phyloP scores from a whole-genome alignment of 2,329 filamentous ascomycete genomes.

The Ceratocystis variospora region DNA sequence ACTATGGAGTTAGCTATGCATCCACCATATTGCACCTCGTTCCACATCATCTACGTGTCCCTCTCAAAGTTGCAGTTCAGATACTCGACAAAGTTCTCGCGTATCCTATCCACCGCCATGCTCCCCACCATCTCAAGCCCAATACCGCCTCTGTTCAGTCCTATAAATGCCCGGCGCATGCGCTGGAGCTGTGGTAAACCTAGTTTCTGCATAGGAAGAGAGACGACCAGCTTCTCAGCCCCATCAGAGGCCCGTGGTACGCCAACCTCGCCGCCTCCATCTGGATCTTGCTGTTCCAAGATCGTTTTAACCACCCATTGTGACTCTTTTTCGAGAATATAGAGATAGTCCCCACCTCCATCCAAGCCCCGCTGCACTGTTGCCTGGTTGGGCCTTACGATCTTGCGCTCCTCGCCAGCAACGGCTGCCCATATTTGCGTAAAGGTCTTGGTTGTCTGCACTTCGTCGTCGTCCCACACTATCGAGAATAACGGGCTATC shows the following conservation, averaged over 20 bases:
- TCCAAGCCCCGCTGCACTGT: conserved; percentile 52
- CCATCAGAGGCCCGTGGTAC: conserved; percentile 27
- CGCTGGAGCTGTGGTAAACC: conserved; percentile 65
- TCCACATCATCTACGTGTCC: conserved; percentile 30
- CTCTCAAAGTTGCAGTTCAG: conserved; percentile 51
- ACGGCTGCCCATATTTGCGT: conserved; percentile 63
- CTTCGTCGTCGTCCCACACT: conserved; percentile 57
- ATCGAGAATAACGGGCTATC: conserved; percentile 72
- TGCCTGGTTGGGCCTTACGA: conserved; percentile 59
- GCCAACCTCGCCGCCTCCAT: conserved; percentile 46
- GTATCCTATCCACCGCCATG: conserved; percentile 40
- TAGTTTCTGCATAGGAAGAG: conserved; percentile 51
- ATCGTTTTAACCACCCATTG: conserved; percentile 62
- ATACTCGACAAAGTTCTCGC: conserved; percentile 52
- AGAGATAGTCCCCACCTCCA: conserved; percentile 59
- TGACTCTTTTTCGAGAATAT: conserved; percentile 64
- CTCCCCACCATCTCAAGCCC: conserved; percentile 42
- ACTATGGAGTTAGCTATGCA: too few species aligned
- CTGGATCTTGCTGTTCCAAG: conserved; percentile 54
- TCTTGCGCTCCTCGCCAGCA: conserved; percentile 47
- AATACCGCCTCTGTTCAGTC: conserved; percentile 58
- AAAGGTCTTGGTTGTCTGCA: conserved; percentile 42
- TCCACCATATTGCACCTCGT: background rate
- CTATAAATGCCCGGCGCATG: conserved; percentile 62
- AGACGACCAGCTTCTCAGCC: conserved; percentile 42